These are phyloP conservation scores for Rhytidhysteron rufulum DNA, from an alignment of 2,329 filamentous ascomycete species.

Conservation along the genomic window DNA sequence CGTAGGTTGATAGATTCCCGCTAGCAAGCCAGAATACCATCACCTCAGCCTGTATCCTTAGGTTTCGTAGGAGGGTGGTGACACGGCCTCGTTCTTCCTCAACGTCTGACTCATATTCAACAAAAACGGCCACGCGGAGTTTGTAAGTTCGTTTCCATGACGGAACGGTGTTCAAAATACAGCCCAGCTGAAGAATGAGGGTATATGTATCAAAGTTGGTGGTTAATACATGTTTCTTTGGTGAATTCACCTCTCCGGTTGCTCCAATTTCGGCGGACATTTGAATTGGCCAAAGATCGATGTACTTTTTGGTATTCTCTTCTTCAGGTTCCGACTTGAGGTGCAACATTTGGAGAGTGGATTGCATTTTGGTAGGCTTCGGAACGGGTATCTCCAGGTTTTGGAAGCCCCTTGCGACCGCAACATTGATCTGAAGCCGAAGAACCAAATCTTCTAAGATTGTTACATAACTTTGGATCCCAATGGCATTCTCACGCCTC, in stretches of 20 bases:
- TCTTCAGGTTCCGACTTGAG: constrained; percentile 41
- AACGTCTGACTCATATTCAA: constrained; percentile 82
- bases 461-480: constrained; percentile 71
- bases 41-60: constrained; percentile 76
- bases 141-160: constrained; percentile 72
- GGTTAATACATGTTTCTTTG: constrained; percentile 63
- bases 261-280: constrained; percentile 81
- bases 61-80: constrained; percentile 69
- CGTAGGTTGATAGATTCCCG: constrained; percentile 68
- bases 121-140: constrained; percentile 78
- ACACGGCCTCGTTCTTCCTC: constrained; percentile 73
- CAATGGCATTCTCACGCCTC: constrained; percentile 64
- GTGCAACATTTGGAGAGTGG: constrained; percentile 20
- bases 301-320: constrained; percentile 64
- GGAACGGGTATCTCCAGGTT: constrained; percentile 63
- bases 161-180: constrained; percentile 76
- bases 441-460: constrained; percentile 78
- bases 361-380: constrained; percentile 26
- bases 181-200: constrained; percentile 80
- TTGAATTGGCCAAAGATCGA: constrained; percentile 89
- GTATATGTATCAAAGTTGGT: constrained; percentile 92
- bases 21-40: constrained; percentile 78
- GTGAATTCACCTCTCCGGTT: constrained; percentile 38
- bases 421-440: constrained; percentile 76
- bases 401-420: constrained; percentile 77